Base-by-base conservation (phyloP, 345 rosid genomes). In the Syzygium aromaticum region DNA sequence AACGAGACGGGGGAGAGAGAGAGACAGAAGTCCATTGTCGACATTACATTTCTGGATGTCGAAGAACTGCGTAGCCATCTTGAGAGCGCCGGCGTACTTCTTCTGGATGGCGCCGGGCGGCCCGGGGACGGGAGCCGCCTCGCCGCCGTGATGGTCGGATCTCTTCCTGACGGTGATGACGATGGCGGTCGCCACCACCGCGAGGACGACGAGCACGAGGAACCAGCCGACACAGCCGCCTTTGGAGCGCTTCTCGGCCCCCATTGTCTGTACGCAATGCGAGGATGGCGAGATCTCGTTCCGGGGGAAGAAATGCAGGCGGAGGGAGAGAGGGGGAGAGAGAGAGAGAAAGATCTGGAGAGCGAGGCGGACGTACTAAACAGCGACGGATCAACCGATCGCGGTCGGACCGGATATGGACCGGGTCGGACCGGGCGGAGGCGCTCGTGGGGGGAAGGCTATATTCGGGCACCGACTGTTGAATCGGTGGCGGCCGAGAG, bases 21-120 rank as follows among this genome's bases (percentile, higher is more conserved):
- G 63, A 57, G 63, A 23, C 22, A 25, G 63, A 25, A 9, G 49
- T 40, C 27, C 46, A 11, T 73, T 3, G 14, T 73, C 12, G 49
- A 23, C 82, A 19, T 30, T 92, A 98, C 99, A 94, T 93, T 96
- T 98, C 88, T 98, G 98, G 54, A 98, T 89, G 88, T 98, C 98
- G 91, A 98, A 92, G 95, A 98, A 98, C 85, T 98, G 95, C 91
- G 94, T 86, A 46, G 99, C 95, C 52, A 93, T 28, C 59, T 94
- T 93, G 89, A 98, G 98, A 85, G 99, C 98, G 25, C 93, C 94
- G 28, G 93, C 89, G 90, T 98, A 98, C 90, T 95, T 95, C 90
- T 92, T 93, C 52, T 94, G 95, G 51, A 95, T 88, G 52, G 98
- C 95, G 30, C 99, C 99, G 10, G 98, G 99, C 46, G 98, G 97